A percentile compares a stretch with the other conserved stretches of the same genome.
phyloP scores from a whole-genome alignment of 257 asterid species.

The Agastache rugosa region DNA sequence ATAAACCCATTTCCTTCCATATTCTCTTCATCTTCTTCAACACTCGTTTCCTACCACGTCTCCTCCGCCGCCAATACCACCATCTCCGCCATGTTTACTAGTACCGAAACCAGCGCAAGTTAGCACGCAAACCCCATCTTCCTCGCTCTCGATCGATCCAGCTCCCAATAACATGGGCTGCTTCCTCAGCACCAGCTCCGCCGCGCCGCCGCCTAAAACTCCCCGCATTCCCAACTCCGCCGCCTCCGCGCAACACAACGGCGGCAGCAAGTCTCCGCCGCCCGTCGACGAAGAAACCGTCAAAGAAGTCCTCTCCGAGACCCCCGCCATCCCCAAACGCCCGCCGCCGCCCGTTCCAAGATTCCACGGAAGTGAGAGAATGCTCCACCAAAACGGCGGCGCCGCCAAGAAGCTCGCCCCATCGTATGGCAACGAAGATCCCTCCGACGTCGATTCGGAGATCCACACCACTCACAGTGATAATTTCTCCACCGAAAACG shows the following conservation, averaged over 20 bases:
- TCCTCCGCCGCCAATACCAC: not conserved
- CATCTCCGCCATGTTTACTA: not conserved
- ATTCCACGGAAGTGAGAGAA: constrained; percentile 30
- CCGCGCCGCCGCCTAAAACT: constrained; percentile 23
- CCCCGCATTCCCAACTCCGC: constrained; percentile 19
- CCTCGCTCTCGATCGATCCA: not conserved
- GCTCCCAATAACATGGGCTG: constrained; percentile 53
- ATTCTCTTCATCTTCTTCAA: not conserved
- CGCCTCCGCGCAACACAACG: not conserved
- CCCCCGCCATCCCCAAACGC: constrained; percentile 44
- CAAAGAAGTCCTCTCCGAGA: constrained; percentile 73
- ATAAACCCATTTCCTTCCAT: not conserved
- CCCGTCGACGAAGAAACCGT: constrained; percentile 65
- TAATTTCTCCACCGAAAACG: constrained; percentile 12
- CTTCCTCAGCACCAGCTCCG: constrained; percentile 47
- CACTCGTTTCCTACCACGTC: constrained; percentile 29
- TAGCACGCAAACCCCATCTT: not conserved
- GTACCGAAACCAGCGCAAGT: not conserved
- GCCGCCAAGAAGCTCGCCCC: constrained; percentile 36
- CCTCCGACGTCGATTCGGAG: constrained; percentile 43
- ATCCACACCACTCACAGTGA: constrained; percentile 45
- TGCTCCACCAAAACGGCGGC: constrained; percentile 42
- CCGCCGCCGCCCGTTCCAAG: not conserved
- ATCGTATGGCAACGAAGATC: constrained; percentile 34
- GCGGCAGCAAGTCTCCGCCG: constrained; percentile 59